Percentiles rank a stretch among this genome's conserved stretches.
phyloP scores from a whole-genome alignment of 352 stramenopile genomes.

The Pythium rhizo-oryzae region DNA sequence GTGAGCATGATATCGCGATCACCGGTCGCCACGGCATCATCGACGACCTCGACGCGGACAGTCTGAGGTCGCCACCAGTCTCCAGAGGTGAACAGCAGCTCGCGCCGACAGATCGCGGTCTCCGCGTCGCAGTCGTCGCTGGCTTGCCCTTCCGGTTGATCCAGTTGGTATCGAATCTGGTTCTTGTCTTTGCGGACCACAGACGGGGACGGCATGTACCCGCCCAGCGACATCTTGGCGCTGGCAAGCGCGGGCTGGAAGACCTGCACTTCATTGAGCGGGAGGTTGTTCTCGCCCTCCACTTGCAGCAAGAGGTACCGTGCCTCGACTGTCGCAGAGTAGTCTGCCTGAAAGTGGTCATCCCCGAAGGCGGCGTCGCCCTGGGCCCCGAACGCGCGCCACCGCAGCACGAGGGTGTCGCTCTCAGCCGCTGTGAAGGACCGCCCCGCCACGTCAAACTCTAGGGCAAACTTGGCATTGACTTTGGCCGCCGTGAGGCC shows the following conservation, averaged over 20 bases:
- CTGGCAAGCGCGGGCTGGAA: slow-evolving; percentile 66
- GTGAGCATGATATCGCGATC: slow-evolving; percentile 51
- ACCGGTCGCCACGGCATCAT: slow-evolving; percentile 59
- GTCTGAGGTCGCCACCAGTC: slow-evolving; percentile 46
- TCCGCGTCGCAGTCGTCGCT: slow-evolving; percentile 34
- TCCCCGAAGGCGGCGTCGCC: slow-evolving; percentile 34
- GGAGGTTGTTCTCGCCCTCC: slow-evolving; percentile 57
- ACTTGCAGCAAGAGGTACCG: slow-evolving; percentile 58
- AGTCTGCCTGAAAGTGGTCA: slow-evolving; percentile 45
- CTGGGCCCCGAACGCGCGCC: slow-evolving; percentile 57
- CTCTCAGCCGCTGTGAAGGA: slow-evolving; percentile 45
- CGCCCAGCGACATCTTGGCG: slow-evolving; percentile 46
- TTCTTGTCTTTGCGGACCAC: slow-evolving; percentile 38
- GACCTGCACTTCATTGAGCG: slow-evolving; percentile 65
- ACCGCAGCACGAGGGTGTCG: slow-evolving; percentile 52
- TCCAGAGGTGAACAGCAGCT: slow-evolving; percentile 62
- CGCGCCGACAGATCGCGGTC: slow-evolving; percentile 52
- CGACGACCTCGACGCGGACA: slow-evolving; percentile 41
- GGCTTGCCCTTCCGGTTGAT: slow-evolving; percentile 28
- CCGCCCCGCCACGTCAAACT: slow-evolving; percentile 45
- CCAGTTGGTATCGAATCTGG: slow-evolving; percentile 44
- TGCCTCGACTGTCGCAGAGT: slow-evolving; percentile 35
- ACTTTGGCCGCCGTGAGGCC: slow-evolving; percentile 38
- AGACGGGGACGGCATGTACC: slow-evolving; percentile 55
- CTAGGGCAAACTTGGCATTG: slow-evolving; percentile 29